These are phyloP conservation scores for Psilocybe sp. DNA, from an alignment of 768 basidiomycete species.

Conservation along the genomic window DNA sequence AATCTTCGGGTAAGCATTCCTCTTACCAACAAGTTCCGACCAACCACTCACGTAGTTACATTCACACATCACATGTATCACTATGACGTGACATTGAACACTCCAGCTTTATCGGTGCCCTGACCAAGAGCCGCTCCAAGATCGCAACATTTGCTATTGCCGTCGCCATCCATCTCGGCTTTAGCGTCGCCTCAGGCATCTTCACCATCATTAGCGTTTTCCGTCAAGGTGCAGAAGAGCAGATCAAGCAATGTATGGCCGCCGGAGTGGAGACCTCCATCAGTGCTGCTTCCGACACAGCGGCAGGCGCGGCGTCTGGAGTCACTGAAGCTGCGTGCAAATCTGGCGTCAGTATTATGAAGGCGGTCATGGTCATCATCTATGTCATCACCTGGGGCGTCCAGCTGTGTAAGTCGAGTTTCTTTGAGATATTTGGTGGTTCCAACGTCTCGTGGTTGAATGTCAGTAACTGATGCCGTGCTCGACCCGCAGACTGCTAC, in stretches of 20 bases:
- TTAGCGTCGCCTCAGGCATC: slow-evolving; percentile 45
- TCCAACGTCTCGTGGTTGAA: neutral
- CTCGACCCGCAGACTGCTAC: slow-evolving; percentile 38
- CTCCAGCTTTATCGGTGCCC: slow-evolving; percentile 40
- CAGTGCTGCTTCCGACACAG: too few relatives aligned
- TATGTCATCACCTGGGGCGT: slow-evolving; percentile 52
- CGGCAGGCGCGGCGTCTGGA: neutral
- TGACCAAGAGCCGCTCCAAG: slow-evolving; percentile 38
- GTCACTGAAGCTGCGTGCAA: slow-evolving; percentile 37
- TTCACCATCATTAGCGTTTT: slow-evolving; percentile 49
- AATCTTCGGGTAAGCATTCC: slow-evolving; percentile 42
- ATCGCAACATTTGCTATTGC: slow-evolving; percentile 42
- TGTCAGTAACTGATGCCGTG: too few relatives aligned
- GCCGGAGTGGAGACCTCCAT: neutral
- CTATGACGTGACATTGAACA: too few relatives aligned
- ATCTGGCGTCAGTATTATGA: slow-evolving; percentile 37
- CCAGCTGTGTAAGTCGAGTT: slow-evolving; percentile 45
- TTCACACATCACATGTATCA: neutral
- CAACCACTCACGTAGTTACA: neutral
- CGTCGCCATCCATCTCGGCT: slow-evolving; percentile 41
- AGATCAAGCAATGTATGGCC: slow-evolving; percentile 36
- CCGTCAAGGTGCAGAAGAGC: slow-evolving; percentile 34
- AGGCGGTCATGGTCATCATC: slow-evolving; percentile 39
- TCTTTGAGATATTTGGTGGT: too few relatives aligned
- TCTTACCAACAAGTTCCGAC: slow-evolving; percentile 6